Base-by-base conservation (phyloP, 176 grass and related monocot species). In the Leersia perrieri region DNA sequence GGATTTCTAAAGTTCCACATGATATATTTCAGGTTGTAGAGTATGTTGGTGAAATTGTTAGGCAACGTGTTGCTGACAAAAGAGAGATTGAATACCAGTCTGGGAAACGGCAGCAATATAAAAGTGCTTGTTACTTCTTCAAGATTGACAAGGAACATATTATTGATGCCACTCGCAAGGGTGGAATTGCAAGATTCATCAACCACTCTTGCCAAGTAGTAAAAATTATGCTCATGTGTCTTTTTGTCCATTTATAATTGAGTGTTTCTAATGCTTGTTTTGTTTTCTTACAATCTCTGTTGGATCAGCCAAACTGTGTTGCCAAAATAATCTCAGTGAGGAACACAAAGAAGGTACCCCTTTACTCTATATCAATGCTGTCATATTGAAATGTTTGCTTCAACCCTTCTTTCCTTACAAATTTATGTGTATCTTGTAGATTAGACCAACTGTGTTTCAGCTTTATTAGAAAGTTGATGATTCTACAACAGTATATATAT, bases 91-190 rank as follows among this genome's bases (percentile, higher is more conserved):
- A 98, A 49, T 95, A 95, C 81, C 90, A 93, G 77, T 98, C 90
- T 12, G 89, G 90, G 79, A 88, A 88, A 72, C 88, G 86, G 8
- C 84, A 91, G 6, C 95, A 98, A 34, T 95, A 94, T 41, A 95
- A 98, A 76, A 91, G 84, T 66, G 88, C 90, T 5, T 95, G 95
- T 60, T 98, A 98, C 71, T 98, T 98, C 78, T 98, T 98, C 64
- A 86, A 89, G 73, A 91, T 98, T 27, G 95, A 93, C 69, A 92
- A 72, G 87, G 90, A 98, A 14, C 92, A 98, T 76, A 98, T 98
- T 33, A 88, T 98, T 72, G 95, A 98, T 76, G 95, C 92, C 45
- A 98, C 95, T 69, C 81, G 72, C 27, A 98, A 98, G 88, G 95
- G 95, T 34, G 92, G 95, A 10, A 95, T 98, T 58, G 92, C 95